Evolutionary conservation across 176 grass and related monocot species (phyloP).

Genomic region (Eleusine indica): DNA sequence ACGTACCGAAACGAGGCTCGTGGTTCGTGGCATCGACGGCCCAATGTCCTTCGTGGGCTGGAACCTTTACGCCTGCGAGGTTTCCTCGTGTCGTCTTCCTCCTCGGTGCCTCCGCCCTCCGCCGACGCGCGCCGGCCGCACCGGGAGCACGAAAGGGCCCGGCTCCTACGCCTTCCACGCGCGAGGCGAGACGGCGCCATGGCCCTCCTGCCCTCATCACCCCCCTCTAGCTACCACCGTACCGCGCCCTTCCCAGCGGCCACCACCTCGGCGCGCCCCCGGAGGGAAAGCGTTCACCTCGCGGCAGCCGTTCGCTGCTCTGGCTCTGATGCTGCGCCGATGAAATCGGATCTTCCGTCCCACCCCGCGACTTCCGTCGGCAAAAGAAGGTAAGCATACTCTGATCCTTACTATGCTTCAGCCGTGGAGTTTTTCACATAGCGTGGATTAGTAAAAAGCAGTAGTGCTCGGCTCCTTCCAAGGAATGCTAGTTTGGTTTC

Average conservation of each 20-base stretch:
- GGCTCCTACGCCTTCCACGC: neutral
- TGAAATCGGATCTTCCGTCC: neutral
- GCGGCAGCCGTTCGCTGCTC: neutral
- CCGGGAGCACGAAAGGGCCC: neutral
- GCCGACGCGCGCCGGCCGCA: neutral
- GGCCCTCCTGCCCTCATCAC: neutral
- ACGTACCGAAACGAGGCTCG: neutral
- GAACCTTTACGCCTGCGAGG: neutral
- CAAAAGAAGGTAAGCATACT: conserved; percentile 29
- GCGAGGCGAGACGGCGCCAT: neutral
- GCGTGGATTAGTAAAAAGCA: too few species aligned
- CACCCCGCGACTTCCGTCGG: neutral
- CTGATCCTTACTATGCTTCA: neutral
- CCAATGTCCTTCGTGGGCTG: neutral
- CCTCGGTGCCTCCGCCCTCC: conserved; percentile 22
- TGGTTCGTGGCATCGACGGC: neutral
- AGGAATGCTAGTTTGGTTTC: neutral
- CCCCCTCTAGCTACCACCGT: neutral
- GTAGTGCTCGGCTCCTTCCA: too few species aligned
- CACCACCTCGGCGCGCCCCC: neutral
- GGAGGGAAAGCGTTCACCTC: neutral
- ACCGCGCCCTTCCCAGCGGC: neutral
- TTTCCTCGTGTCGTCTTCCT: neutral
- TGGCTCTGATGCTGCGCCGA: neutral
- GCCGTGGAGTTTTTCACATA: too few species aligned